These are phyloP conservation scores for Diacronema lutheri DNA, from an alignment of 78 protist genomes.

Conservation along the genomic window DNA sequence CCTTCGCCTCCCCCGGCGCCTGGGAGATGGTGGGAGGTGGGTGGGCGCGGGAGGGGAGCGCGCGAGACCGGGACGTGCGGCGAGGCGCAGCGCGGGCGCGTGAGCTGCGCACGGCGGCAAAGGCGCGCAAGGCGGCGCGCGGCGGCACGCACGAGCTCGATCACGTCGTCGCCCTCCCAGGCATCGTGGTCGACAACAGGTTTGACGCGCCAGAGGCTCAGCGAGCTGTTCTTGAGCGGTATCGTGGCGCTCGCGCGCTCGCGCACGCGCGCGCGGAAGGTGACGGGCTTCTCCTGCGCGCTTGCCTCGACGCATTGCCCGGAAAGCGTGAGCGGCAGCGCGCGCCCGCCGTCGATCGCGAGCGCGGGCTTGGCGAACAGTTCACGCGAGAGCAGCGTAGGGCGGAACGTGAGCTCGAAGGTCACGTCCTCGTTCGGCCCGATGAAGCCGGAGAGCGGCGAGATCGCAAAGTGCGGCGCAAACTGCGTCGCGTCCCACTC, in stretches of 20 bases:
- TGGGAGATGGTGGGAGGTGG: too few relatives aligned
- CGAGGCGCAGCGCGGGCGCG: too few relatives aligned
- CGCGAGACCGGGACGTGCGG: too few relatives aligned
- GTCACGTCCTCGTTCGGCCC: constrained; percentile 56
- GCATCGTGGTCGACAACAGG: constrained; percentile 47
- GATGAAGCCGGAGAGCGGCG: constrained; percentile 52
- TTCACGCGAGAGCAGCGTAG: constrained; percentile 13
- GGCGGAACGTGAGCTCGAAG: constrained; percentile 50
- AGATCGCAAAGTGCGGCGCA: constrained; percentile 44
- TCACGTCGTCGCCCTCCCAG: constrained; percentile 46
- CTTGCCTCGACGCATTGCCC: constrained; percentile 47
- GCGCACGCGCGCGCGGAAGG: constrained; percentile 51
- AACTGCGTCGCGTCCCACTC: constrained; percentile 6
- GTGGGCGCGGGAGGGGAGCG: too few relatives aligned
- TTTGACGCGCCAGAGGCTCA: constrained; percentile 45
- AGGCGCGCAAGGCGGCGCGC: too few relatives aligned
- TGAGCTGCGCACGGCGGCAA: too few relatives aligned
- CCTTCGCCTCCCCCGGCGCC: constrained; percentile 4
- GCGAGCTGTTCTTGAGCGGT: neutral
- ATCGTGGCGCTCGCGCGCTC: constrained; percentile 5
- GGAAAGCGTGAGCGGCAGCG: constrained; percentile 36
- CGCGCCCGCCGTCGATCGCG: constrained; percentile 13
- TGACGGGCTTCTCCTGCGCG: neutral
- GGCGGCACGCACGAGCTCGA: too few relatives aligned
- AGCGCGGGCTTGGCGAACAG: constrained; percentile 18